Evolutionary conservation across 164 flowering plant species (phyloP).

Genomic region (Taxillus chinensis): DNA sequence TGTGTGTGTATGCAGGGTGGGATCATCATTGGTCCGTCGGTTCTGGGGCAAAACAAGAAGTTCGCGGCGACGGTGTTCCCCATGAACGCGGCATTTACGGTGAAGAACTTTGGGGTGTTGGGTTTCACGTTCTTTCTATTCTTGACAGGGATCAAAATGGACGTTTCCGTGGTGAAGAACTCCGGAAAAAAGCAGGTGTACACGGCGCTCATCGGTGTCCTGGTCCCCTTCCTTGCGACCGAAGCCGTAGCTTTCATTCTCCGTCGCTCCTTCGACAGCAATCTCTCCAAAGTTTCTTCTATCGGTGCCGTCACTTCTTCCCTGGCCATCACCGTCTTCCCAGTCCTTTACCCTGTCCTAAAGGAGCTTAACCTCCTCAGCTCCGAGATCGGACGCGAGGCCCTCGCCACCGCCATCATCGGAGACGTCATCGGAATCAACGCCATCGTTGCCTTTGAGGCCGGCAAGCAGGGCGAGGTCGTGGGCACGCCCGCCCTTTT

Average conservation of each 20-base stretch:
- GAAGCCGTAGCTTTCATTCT: neutral
- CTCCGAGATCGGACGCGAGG: slow-evolving; percentile 49
- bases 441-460: slow-evolving; percentile 24
- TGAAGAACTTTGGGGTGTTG: slow-evolving; percentile 29
- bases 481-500: slow-evolving; percentile 8
- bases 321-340: slow-evolving; percentile 32
- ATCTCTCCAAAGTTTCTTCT: slow-evolving; percentile 8
- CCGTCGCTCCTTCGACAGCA: slow-evolving; percentile 17
- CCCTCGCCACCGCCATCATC: slow-evolving; percentile 26
- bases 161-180: slow-evolving; percentile 16
- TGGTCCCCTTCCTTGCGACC: slow-evolving; percentile 12
- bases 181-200: slow-evolving; percentile 24
- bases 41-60: slow-evolving; percentile 25
- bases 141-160: slow-evolving; percentile 46
- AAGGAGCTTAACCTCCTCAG: slow-evolving; percentile 51
- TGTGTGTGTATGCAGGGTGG: slow-evolving; percentile 33
- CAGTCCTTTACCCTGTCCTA: slow-evolving; percentile 35
- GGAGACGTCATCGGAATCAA: slow-evolving; percentile 24
- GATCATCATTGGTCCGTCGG: slow-evolving; percentile 49
- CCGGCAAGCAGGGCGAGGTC: slow-evolving; percentile 19
- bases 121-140: slow-evolving; percentile 45
- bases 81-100: slow-evolving; percentile 9
- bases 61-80: slow-evolving; percentile 28
- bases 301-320: slow-evolving; percentile 20
- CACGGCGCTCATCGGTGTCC: slow-evolving; percentile 17